A percentile compares a stretch with the other conserved stretches of the same genome.
phyloP scores from a whole-genome alignment of 2,329 filamentous ascomycete species.

The Catunica adiposa region DNA sequence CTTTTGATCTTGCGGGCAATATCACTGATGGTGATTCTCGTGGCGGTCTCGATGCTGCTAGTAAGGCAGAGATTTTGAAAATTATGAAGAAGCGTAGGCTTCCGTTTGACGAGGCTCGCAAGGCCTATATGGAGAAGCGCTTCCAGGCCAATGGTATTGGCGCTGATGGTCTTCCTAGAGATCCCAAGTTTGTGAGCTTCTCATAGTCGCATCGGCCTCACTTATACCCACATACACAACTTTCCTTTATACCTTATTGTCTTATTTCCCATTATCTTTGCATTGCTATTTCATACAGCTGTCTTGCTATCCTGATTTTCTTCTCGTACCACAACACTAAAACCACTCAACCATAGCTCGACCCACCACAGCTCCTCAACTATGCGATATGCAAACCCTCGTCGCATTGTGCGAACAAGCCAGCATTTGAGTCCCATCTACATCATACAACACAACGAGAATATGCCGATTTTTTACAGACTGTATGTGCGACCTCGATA shows the following conservation, averaged over 20 bases:
- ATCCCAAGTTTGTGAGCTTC: constrained; percentile 94
- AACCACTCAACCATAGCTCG: not conserved
- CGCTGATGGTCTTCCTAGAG: constrained; percentile 68
- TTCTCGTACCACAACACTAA: not conserved
- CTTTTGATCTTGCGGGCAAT: constrained; percentile 72
- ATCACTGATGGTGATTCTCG: constrained; percentile 63
- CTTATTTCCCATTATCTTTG: not conserved
- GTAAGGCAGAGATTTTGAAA: constrained; percentile 65
- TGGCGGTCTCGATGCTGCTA: constrained; percentile 61
- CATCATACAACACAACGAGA: no score
- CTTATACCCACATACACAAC: not conserved
- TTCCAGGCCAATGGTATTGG: constrained; percentile 83
- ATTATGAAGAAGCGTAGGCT: constrained; percentile 82
- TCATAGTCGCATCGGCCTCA: constrained; percentile 18
- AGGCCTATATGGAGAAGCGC: constrained; percentile 67
- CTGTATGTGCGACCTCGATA: no score
- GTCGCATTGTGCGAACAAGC: no score
- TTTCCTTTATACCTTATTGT: not conserved
- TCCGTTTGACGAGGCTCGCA: constrained; percentile 78
- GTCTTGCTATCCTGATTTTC: not conserved
- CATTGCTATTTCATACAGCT: not conserved
- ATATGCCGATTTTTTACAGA: no score
- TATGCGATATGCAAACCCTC: no score
- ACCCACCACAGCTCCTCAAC: no score
- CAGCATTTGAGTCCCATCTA: no score